phyloP scores from a whole-genome alignment of 83 land plant genomes.

The Picea abies region DNA sequence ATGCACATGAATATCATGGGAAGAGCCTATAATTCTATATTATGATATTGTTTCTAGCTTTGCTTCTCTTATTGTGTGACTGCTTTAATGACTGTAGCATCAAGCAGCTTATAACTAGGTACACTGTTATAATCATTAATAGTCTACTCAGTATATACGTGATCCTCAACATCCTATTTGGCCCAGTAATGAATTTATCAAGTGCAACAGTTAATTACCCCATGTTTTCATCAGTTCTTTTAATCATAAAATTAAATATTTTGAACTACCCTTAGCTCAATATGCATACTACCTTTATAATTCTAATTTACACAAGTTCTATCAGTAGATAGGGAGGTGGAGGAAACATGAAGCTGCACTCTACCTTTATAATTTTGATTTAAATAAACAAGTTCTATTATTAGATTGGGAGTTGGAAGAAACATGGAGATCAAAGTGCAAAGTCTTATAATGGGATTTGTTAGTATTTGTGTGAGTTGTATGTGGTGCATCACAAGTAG shows the following conservation, averaged over 20 bases:
- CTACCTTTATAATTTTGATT: no score
- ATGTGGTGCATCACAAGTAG: neutral
- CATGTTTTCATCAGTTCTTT: neutral
- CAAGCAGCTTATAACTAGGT: neutral
- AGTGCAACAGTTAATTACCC: neutral
- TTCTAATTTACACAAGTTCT: no score
- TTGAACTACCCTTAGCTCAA: no score
- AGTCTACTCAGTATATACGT: neutral
- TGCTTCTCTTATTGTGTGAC: neutral
- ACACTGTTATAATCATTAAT: neutral
- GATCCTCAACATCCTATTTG: neutral
- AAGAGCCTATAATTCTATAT: neutral
- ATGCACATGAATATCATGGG: neutral
- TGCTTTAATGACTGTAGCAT: neutral
- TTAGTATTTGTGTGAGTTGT: neutral
- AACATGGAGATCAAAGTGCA: no score
- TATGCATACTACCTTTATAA: no score
- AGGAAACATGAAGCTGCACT: no score
- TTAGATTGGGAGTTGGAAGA: no score
- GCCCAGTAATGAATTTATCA: neutral
- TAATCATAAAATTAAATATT: neutral
- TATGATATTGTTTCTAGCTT: neutral
- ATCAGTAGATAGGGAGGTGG: no score
- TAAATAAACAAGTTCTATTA: no score
- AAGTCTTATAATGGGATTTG: no score